A percentile compares a stretch with the other conserved stretches of the same genome.
phyloP scores from a whole-genome alignment of 1,139 yeast species.

The Yamadazyma buinensis region DNA sequence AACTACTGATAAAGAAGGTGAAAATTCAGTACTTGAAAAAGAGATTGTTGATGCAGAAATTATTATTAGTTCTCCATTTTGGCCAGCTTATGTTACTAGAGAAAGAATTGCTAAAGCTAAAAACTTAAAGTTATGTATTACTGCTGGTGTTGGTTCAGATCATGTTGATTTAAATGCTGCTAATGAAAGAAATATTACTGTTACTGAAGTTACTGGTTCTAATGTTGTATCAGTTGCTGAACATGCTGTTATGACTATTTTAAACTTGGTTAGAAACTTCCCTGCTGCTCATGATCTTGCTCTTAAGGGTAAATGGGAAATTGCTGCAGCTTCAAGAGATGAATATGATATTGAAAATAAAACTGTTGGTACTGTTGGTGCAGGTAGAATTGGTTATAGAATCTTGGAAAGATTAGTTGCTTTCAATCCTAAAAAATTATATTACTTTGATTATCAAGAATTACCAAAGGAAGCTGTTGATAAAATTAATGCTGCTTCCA shows the following conservation, averaged over 20 bases:
- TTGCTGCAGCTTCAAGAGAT: conserved; percentile 72
- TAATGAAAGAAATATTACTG: conserved; percentile 59
- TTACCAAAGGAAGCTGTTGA: conserved; percentile 56
- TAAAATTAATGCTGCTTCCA: conserved; percentile 42
- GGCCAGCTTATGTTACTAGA: conserved; percentile 70
- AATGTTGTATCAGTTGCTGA: conserved; percentile 81
- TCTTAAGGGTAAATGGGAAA: conserved; percentile 63
- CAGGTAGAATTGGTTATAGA: conserved; percentile 79
- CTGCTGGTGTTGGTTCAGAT: conserved; percentile 87
- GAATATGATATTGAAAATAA: conserved; percentile 75
- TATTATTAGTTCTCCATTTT: conserved; percentile 80
- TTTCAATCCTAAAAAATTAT: conserved; percentile 69
- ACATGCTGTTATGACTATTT: conserved; percentile 73
- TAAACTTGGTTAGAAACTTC: conserved; percentile 70
- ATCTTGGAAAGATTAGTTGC: conserved; percentile 71
- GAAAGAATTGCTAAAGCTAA: conserved; percentile 69
- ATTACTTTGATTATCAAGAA: conserved; percentile 74
- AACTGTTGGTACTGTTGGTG: conserved; percentile 75
- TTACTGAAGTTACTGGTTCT: conserved; percentile 79
- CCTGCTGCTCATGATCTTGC: conserved; percentile 77
- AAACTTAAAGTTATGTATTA: conserved; percentile 66
- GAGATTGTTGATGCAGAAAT: conserved; percentile 70
- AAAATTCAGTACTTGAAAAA: conserved; percentile 53
- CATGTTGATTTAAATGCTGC: conserved; percentile 76
- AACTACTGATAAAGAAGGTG: conserved; percentile 63